phyloP scores from a whole-genome alignment of 1,139 yeast species.

The Fermentozyma sake region DNA sequence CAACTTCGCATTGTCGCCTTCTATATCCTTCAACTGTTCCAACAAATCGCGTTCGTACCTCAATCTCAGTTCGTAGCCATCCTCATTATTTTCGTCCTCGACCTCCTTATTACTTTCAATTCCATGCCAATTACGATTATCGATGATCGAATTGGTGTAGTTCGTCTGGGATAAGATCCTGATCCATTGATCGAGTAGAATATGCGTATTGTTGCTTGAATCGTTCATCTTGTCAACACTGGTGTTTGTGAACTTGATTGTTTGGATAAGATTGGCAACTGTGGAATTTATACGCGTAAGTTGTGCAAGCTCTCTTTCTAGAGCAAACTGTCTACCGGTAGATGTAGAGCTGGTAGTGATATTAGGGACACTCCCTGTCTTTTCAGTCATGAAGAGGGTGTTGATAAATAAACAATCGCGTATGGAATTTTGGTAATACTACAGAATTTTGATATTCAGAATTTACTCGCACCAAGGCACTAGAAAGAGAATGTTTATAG shows the following conservation, averaged over 20 bases:
- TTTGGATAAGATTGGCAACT: conserved; percentile 23
- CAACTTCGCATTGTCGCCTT: conserved; percentile 27
- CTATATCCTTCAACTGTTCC: conserved; percentile 21
- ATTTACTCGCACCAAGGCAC: too few relatives aligned
- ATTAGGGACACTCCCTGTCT: conserved; percentile 1
- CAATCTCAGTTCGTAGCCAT: conserved; percentile 15
- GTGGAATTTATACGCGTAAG: conserved; percentile 28
- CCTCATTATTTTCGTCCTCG: conserved; percentile 18
- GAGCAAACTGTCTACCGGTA: conserved; percentile 31
- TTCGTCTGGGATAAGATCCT: conserved; percentile 43
- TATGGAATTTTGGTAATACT: too few relatives aligned
- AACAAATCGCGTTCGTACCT: conserved; percentile 21
- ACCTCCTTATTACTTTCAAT: conserved; percentile 10
- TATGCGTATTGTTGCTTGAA: conserved; percentile 32
- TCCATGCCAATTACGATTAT: conserved; percentile 33
- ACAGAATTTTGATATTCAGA: too few relatives aligned
- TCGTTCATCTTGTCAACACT: conserved; percentile 29
- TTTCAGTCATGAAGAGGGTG: neutral
- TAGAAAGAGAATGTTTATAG: too few relatives aligned
- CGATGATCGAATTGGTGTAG: conserved; percentile 35
- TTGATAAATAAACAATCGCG: too few relatives aligned
- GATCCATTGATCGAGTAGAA: conserved; percentile 42
- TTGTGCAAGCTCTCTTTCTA: conserved; percentile 36
- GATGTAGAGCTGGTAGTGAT: too few relatives aligned
- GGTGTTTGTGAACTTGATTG: conserved; percentile 24